Percentiles rank a stretch among this genome's conserved stretches.
Conservation (phyloP, 371 early-diverging fungal species). For the Mucor piriformis region DNA sequence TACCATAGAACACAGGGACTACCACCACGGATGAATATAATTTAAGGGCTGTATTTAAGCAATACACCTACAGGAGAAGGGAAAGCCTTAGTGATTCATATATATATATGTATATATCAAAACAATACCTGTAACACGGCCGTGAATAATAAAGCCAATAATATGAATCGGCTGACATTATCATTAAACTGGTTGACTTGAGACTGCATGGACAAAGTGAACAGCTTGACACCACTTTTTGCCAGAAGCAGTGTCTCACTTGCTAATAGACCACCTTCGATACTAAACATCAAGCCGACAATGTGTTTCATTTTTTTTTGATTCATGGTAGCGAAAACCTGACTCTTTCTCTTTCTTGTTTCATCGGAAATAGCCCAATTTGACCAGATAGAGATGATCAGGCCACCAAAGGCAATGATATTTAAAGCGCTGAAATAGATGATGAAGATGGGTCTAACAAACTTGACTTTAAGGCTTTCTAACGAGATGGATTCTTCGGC, state of each 20-base stretch:
- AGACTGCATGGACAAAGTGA: slow-evolving; percentile 57
- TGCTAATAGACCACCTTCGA: slow-evolving; percentile 66
- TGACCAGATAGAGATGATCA: slow-evolving; percentile 60
- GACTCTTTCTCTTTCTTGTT: slow-evolving; percentile 35
- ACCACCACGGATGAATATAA: slow-evolving; percentile 68
- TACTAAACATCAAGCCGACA: slow-evolving; percentile 65
- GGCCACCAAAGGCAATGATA: slow-evolving; percentile 52
- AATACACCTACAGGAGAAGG: slow-evolving; percentile 56
- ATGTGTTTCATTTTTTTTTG: slow-evolving; percentile 52
- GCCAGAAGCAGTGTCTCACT: slow-evolving; percentile 69
- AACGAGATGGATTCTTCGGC: slow-evolving; percentile 62
- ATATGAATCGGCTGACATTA: slow-evolving; percentile 59
- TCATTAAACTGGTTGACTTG: slow-evolving; percentile 66
- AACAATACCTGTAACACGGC: slow-evolving; percentile 61
- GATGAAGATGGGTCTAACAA: slow-evolving; percentile 62
- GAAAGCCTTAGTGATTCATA: neutral
- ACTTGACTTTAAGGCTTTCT: slow-evolving; percentile 59
- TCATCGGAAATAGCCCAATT: slow-evolving; percentile 56
- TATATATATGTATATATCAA: neutral
- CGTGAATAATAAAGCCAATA: slow-evolving; percentile 59
- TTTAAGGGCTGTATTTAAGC: slow-evolving; percentile 69
- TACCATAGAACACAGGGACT: slow-evolving; percentile 73
- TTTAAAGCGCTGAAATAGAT: slow-evolving; percentile 69
- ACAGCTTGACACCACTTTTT: slow-evolving; percentile 67
- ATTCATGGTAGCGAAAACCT: slow-evolving; percentile 42